Base-by-base conservation (phyloP, 2,329 filamentous ascomycete species). In the Fulvia fulva region DNA sequence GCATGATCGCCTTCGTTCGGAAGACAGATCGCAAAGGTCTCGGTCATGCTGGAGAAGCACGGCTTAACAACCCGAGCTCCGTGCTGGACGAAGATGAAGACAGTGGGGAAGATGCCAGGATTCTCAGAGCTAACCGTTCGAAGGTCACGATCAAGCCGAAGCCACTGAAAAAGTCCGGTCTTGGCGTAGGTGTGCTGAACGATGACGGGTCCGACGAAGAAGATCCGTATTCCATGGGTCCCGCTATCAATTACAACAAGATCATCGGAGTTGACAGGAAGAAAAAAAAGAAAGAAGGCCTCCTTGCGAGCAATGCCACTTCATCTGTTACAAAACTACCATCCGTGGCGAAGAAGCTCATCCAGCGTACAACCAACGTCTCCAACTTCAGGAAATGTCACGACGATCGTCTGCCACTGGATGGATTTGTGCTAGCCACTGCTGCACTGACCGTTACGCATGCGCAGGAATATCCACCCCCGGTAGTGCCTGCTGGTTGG, bases 201-300 rank as follows among this genome's bases (percentile, higher is more conserved):
- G 93, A 97, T 65, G 94, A 87, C 21, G 92, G 91, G 11, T 97
- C 93, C 4, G 94, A 97, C 65, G 92, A 97, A 47, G 94, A 97
- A 67, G 92, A 97, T 68, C 89, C 91, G 0, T 97, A 96, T 70
- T 89, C 93, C 58, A 87, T 97, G 54, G 93, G 93, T 0, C 94
- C 94, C 0, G 88, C 86, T 65, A 95, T 97, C 71, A 90, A 87
- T 12, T 96, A 96, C 74, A 96, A 90, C 67, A 84, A 87, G 43
- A 81, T 87, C 5, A 84, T 97, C 59, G 91, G 90, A 19, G 88
- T 87, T 0, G 88, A 92, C 62, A 96, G 90, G 71, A 89, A 83
- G 67, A 92, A 91, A 71, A 89, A 83, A 67, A 92, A 91, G 71
- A 89, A 83, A 67, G 86, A 87, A 26, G 76, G 68, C 0, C 53